Conservation (phyloP, 306 rosid genomes). For the Cicer yamashitae region DNA sequence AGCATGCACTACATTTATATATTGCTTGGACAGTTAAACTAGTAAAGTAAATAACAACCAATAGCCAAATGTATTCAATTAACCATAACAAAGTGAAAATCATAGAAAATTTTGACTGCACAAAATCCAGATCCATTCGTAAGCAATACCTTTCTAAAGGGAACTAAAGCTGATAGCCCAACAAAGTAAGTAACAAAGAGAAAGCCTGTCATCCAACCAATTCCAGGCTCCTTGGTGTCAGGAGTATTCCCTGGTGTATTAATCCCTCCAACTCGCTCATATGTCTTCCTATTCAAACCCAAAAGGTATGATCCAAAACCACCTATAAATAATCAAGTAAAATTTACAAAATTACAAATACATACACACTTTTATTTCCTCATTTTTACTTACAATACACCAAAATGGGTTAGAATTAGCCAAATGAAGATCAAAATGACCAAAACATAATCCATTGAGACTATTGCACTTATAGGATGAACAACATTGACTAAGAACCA, state of each 20-base stretch:
- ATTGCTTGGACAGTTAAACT: no score
- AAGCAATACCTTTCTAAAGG: conserved; percentile 79
- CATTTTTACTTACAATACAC: not conserved
- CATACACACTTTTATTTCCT: not conserved
- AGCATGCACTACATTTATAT: no score
- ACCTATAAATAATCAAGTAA: conserved; percentile 54
- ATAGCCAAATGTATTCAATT: no score
- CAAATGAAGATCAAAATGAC: no score
- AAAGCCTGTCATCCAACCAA: conserved; percentile 93
- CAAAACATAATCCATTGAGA: no score
- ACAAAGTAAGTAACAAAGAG: conserved; percentile 86
- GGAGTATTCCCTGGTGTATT: conserved; percentile 71
- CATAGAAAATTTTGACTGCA: not conserved
- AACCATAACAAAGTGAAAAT: no score
- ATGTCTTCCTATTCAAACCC: conserved; percentile 75
- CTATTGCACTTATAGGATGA: no score
- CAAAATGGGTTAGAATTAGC: no score
- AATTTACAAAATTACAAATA: conserved; percentile 2
- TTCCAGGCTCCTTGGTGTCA: conserved; percentile 79
- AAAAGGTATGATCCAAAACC: conserved; percentile 89
- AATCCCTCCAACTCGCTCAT: conserved; percentile 79
- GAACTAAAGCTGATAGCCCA: conserved; percentile 79
- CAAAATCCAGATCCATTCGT: not conserved
- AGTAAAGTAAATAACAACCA: no score
- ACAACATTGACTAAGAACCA: no score